Base-by-base conservation (phyloP, 106 monocot species). In the Dactylorhiza incarnata region DNA sequence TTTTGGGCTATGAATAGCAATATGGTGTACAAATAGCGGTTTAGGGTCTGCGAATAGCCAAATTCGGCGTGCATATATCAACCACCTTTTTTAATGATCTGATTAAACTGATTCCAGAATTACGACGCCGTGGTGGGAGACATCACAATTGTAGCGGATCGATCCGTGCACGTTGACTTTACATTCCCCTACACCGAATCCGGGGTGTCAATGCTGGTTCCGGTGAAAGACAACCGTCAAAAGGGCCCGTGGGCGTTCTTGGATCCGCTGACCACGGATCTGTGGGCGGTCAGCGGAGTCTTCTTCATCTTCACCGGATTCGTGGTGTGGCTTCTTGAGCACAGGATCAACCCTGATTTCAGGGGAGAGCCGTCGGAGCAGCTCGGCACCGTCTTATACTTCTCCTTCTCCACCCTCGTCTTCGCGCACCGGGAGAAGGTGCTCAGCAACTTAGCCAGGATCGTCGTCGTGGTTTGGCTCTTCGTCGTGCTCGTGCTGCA, bases 401-500 rank as follows among this genome's bases (percentile, higher is more conserved):
- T 78, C 17, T 37, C 78, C 72, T 78, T 78, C 72, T 78, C 78
- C 6, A 78, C 78, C 13, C 78, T 78, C 0, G 78, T 78, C 23
- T 78, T 58, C 46, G 82, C 90, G 0, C 89, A 96, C 76, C 85
- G 90, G 74, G 78, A 84, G 79, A 82, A 53, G 52, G 22, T 86
- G 15, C 43, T 71, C n/a, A 84, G 78, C 81, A 95, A 92, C 53
- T 74, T 84, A 46, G 75, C 95, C 5, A 83, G 83, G 49, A 15
- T 92, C 6, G 89, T 92, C 48, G 81, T 95, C 51, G 73, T 95
- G 17, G 79, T 87, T 45, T 95, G 95, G 95, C 53, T 90, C 16
- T 92, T 95, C 52, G 92, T 92, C 19, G 89, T 95, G 74, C 87
- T 92, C 15, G 83, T 89, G 45, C 59, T 95, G 59, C 84, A 87